Percentiles rank a stretch among this genome's conserved stretches.
phyloP scores from a whole-genome alignment of 139 green algal species.

The Nannochloris sp. region DNA sequence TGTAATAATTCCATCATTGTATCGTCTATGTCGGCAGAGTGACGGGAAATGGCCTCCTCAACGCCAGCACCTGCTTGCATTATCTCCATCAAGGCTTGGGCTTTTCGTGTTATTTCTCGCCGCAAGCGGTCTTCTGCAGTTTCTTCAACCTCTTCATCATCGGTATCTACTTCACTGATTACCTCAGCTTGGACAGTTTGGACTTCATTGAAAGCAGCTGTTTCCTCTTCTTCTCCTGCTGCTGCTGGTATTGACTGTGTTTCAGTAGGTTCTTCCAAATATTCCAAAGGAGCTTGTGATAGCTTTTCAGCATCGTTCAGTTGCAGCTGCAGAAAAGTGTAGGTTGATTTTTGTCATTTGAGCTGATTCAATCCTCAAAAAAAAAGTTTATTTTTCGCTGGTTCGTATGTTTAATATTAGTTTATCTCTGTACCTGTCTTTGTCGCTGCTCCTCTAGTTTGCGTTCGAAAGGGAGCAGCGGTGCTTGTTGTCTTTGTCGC shows the following conservation, averaged over 20 bases:
- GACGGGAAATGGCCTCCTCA: neutral
- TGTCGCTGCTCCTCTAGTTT: neutral
- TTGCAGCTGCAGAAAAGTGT: too few relatives aligned
- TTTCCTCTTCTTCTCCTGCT: neutral
- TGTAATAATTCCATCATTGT: constrained; percentile 4
- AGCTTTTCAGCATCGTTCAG: too few relatives aligned
- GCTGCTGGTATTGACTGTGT: too few relatives aligned
- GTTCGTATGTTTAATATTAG: too few relatives aligned
- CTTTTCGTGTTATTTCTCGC: neutral
- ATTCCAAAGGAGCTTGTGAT: too few relatives aligned
- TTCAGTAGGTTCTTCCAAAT: too few relatives aligned
- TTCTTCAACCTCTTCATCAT: neutral
- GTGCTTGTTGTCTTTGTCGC: too few relatives aligned
- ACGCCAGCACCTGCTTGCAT: neutral
- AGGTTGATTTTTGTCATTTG: too few relatives aligned
- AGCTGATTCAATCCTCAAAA: too few relatives aligned
- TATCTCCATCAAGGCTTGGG: constrained; percentile 5
- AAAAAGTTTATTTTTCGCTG: too few relatives aligned
- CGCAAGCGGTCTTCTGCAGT: neutral
- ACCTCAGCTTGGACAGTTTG: neutral
- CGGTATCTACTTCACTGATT: neutral
- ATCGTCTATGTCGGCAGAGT: constrained; percentile 2
- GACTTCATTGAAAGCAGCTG: neutral
- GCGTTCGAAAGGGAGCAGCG: neutral
- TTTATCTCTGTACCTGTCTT: neutral